Conservation (phyloP, 768 basidiomycete genomes). For the Phylloporus arenicola region DNA sequence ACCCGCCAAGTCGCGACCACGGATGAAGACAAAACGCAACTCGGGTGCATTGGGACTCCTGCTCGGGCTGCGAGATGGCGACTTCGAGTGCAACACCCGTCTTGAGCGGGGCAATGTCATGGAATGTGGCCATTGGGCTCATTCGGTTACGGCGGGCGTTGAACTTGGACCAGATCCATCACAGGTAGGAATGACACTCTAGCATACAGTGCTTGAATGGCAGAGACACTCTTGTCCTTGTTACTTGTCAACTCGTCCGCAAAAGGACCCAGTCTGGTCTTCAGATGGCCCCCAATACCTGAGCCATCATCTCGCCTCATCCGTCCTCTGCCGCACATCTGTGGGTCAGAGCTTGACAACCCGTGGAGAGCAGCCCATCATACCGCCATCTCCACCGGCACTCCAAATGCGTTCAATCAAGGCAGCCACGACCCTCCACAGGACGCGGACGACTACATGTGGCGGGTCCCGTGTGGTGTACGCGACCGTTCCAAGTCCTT, state of each 20-base stretch:
- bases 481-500: slow-evolving; percentile 52
- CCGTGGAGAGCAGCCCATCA: slow-evolving; percentile 65
- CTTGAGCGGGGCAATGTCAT: slow-evolving; percentile 18
- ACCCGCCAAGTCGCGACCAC: slow-evolving; percentile 82
- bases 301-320: slow-evolving; percentile 59
- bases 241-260: slow-evolving; percentile 82
- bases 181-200: neutral
- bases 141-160: too few relatives aligned
- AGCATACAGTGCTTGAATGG: slow-evolving; percentile 52
- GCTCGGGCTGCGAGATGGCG: slow-evolving; percentile 28
- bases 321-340: slow-evolving; percentile 57
- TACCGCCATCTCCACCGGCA: slow-evolving; percentile 31
- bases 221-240: slow-evolving; percentile 74
- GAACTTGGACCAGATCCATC: neutral
- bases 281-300: slow-evolving; percentile 80
- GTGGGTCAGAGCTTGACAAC: slow-evolving; percentile 53
- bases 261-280: slow-evolving; percentile 72
- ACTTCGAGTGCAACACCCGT: slow-evolving; percentile 45
- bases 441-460: slow-evolving; percentile 49
- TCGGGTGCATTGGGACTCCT: slow-evolving; percentile 29
- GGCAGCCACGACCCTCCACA: slow-evolving; percentile 4
- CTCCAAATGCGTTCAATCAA: slow-evolving; percentile 12
- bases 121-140: neutral
- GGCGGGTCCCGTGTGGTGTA: slow-evolving; percentile 50
- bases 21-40: slow-evolving; percentile 74